Percentiles rank a stretch among this genome's conserved stretches.
phyloP scores from a whole-genome alignment of 768 basidiomycete species.

The Tricholoma furcatifolium region DNA sequence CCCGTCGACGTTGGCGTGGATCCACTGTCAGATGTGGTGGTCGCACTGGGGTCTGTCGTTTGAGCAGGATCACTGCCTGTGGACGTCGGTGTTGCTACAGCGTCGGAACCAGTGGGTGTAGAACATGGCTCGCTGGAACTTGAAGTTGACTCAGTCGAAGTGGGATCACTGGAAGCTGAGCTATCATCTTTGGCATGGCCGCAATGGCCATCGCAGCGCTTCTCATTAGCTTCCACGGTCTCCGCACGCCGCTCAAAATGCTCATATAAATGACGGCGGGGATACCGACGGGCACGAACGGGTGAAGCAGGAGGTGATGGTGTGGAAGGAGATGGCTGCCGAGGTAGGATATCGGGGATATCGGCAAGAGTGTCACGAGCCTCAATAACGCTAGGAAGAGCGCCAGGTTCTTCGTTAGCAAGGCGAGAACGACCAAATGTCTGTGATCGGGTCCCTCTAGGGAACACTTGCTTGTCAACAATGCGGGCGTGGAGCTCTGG shows the following conservation, averaged over 20 bases:
- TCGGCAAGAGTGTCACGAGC: slow-evolving; percentile 23
- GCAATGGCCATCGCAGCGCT: slow-evolving; percentile 5
- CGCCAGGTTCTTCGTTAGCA: slow-evolving; percentile 21
- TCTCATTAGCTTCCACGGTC: background rate
- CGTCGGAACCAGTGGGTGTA: background rate
- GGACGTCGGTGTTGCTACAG: background rate
- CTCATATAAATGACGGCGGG: slow-evolving; percentile 19
- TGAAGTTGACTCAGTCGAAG: background rate
- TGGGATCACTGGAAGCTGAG: no score
- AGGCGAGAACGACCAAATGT: slow-evolving; percentile 27
- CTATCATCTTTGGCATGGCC: background rate
- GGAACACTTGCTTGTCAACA: slow-evolving; percentile 25
- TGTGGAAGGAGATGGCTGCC: background rate
- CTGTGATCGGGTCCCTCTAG: slow-evolving; percentile 21
- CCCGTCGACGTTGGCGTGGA: background rate
- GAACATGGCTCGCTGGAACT: background rate
- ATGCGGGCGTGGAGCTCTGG: slow-evolving; percentile 24
- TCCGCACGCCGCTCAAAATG: slow-evolving; percentile 27
- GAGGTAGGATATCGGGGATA: slow-evolving; percentile 2
- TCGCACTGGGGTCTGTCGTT: background rate
- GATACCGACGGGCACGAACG: slow-evolving; percentile 12
- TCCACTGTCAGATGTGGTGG: background rate
- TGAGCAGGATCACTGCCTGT: background rate
- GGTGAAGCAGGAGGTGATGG: background rate
- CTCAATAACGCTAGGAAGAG: slow-evolving; percentile 23